phyloP scores from a whole-genome alignment of 192 early-diverging fungal species.

The Coemansia sp. region DNA sequence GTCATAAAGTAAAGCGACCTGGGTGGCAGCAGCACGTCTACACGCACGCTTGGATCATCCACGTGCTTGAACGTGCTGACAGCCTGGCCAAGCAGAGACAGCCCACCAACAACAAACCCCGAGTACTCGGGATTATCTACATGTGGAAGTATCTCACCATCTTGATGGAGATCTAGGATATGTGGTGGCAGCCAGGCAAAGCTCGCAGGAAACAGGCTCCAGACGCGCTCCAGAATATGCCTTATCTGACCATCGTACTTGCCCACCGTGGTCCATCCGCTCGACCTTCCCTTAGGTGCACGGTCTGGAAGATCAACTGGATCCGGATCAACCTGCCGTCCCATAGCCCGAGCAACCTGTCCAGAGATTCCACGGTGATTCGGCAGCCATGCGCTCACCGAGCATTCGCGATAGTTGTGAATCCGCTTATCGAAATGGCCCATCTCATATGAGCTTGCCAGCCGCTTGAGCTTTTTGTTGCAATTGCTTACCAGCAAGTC shows the following conservation, averaged over 20 bases:
- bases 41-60: constrained; percentile 56
- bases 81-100: constrained; percentile 68
- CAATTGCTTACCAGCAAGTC: constrained; percentile 44
- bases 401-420: constrained; percentile 67
- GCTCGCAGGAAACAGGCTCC: constrained; percentile 54
- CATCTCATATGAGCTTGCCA: constrained; percentile 60
- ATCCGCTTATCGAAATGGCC: constrained; percentile 81
- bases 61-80: constrained; percentile 71
- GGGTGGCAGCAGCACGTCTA: constrained; percentile 64
- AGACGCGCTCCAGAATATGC: constrained; percentile 60
- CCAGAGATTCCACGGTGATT: constrained; percentile 24
- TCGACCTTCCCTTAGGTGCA: constrained; percentile 13
- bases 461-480: constrained; percentile 54
- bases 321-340: constrained; percentile 25
- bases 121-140: constrained; percentile 81
- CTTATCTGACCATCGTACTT: constrained; percentile 49
- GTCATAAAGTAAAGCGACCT: constrained; percentile 74
- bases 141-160: constrained; percentile 76
- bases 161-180: constrained; percentile 70
- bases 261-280: constrained; percentile 52
- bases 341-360: constrained; percentile 27
- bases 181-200: constrained; percentile 73
- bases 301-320: constrained; percentile 41
- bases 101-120: constrained; percentile 69
- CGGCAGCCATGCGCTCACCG: constrained; percentile 64